Base-by-base conservation (phyloP, 2,329 filamentous ascomycete species). In the Fusarium phyllophilum region DNA sequence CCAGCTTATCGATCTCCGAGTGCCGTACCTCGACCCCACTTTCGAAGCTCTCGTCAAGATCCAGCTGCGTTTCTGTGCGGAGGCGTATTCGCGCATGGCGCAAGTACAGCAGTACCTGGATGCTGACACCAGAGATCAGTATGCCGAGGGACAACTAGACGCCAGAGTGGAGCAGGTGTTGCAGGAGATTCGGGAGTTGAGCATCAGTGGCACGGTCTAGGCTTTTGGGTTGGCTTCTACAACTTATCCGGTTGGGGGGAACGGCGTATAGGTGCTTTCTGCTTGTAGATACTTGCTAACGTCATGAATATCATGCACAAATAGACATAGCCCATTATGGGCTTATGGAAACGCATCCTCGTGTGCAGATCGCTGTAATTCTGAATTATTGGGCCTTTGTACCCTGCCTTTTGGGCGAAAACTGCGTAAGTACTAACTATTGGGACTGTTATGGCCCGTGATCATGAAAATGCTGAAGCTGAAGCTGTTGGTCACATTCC, bases 21-120 rank as follows among this genome's bases (percentile, higher is more conserved):
- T 99, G 20, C 97, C 97, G 0, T 99, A 99, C 81, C 90, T 99
- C 65, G 96, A 99, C 79, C 97, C 97, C 1, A 96, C 92, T 71
- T 99, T 99, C 81, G 96, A 99, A 84, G 96, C 97, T 1, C 90
- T 99, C 59, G 96, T 99, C 82, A 99, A 99, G 88, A 99, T 99
- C 76, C 96, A 99, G 85, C 84, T 99, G 79, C 89, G 96, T 42
- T 99, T 99, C 86, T 99, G 97, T 80, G 96, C 97, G 13, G 96
- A 99, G 85, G 96, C 96, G 4, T 99, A 99, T 84, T 95, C 92
- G 71, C 89, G 96, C 54, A 99, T 99, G 96, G 96, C 97, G 33
- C 97, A 99, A 86, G 97, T 99, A 65, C 96, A 99, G 85, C 96
- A 99, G 85, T 98, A 98, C 82, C 88, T 99, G 38, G 96, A 98